These are phyloP conservation scores for Lobosporangium transversale DNA, from an alignment of 192 early-diverging fungal species.

Conservation along the genomic window DNA sequence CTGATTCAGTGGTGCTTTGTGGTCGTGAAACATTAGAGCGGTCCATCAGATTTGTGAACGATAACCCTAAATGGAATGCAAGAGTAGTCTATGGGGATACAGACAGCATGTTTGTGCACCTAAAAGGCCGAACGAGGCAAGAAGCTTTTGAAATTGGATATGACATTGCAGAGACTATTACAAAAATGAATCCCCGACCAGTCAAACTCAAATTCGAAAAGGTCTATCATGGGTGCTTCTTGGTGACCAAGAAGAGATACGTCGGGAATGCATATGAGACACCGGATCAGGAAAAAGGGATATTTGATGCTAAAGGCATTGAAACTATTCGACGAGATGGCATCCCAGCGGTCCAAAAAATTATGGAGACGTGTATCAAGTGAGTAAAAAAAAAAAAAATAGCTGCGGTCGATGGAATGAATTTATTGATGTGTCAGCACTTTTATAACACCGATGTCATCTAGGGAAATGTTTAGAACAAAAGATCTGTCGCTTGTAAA, in stretches of 20 bases:
- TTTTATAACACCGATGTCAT: too few relatives aligned
- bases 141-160: conserved; percentile 85
- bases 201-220: conserved; percentile 96
- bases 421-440: too few relatives aligned
- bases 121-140: conserved; percentile 72
- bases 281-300: conserved; percentile 68
- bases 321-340: conserved; percentile 94
- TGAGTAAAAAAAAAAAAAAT: too few relatives aligned
- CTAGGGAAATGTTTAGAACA: conserved; percentile 78
- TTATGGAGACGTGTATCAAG: conserved; percentile 79
- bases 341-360: conserved; percentile 80
- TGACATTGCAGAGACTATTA: conserved; percentile 83
- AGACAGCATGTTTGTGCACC: conserved; percentile 88
- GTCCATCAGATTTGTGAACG: conserved; percentile 74
- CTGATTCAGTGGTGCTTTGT: conserved; percentile 90
- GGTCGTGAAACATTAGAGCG: conserved; percentile 86
- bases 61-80: conserved; percentile 71
- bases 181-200: conserved; percentile 77
- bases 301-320: conserved; percentile 95
- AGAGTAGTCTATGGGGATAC: conserved; percentile 95
- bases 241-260: conserved; percentile 95
- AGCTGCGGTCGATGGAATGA: too few relatives aligned
- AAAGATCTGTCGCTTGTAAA: conserved; percentile 88
- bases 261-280: conserved; percentile 87
- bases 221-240: conserved; percentile 88